These are phyloP conservation scores for Cyberlindnera meyerae DNA, from an alignment of 805 yeast genomes.

Conservation along the genomic window DNA sequence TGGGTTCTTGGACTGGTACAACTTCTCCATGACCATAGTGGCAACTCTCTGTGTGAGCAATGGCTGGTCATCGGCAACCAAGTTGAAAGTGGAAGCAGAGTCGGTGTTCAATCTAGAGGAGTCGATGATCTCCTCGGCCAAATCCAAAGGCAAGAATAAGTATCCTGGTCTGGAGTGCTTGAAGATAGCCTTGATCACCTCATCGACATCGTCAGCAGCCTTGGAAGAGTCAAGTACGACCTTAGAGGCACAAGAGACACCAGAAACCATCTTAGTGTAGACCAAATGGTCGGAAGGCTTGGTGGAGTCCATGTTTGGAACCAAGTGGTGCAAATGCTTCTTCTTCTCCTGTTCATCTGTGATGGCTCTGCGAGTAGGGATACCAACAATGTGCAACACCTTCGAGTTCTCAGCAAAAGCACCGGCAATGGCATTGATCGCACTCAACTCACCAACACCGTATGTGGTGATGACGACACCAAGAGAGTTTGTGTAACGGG, in stretches of 20 bases:
- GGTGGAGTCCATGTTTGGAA: slow-evolving; percentile 45
- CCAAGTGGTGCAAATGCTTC: slow-evolving; percentile 52
- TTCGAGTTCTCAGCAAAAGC: slow-evolving; percentile 80
- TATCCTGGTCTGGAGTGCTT: slow-evolving; percentile 74
- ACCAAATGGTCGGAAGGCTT: slow-evolving; percentile 58
- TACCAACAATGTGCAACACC: slow-evolving; percentile 79
- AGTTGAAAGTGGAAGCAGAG: slow-evolving; percentile 28
- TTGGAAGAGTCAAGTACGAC: slow-evolving; percentile 38
- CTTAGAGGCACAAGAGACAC: slow-evolving; percentile 52
- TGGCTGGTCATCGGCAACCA: slow-evolving; percentile 18
- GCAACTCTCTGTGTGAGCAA: slow-evolving; percentile 34
- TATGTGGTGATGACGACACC: slow-evolving; percentile 64
- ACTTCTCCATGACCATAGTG: slow-evolving; percentile 39
- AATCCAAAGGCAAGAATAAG: slow-evolving; percentile 69
- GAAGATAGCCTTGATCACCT: slow-evolving; percentile 51
- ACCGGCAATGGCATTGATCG: slow-evolving; percentile 78
- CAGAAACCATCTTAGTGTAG: slow-evolving; percentile 58
- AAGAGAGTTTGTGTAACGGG: slow-evolving; percentile 56
- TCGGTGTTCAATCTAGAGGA: slow-evolving; percentile 29
- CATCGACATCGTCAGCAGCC: slow-evolving; percentile 62
- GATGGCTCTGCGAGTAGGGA: slow-evolving; percentile 31
- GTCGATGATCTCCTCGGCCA: slow-evolving; percentile 43
- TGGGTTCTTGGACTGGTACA: slow-evolving; percentile 55
- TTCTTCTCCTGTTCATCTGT: slow-evolving; percentile 25
- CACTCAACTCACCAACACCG: slow-evolving; percentile 89